Evolutionary conservation across 2,329 filamentous ascomycete species (phyloP), one percentile per base, ranked within the genome.

Genomic region (Drechslerella coelobrocha): DNA sequence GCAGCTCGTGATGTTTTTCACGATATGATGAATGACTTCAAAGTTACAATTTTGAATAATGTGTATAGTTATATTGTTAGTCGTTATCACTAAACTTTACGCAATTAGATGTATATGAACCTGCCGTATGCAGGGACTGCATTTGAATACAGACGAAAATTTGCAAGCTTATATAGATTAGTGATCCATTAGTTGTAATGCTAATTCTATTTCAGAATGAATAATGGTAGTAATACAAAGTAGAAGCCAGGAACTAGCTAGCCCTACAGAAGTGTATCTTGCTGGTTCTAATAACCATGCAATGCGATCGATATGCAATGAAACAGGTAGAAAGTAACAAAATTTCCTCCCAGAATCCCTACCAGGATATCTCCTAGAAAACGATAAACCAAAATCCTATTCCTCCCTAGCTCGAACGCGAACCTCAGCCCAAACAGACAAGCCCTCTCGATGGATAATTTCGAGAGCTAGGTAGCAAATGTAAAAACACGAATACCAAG

Each of bases 181-280:
- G n/a, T n/a, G n/a, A n/a, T n/a, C n/a, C n/a, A 41, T 41, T 17
- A 41, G 37, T 41, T 12, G 9, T 14, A 17, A 8, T 9, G 37
- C 7, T 17, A 12, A 41, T 12, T 41, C 37, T 17, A 41, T 9
- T 6, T 14, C 12, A 6, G 12, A 31, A 31, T 6, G 12, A 6
- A 31, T 31, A 12, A 6, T 31, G 29, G 21, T 45, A 45, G 41
- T 45, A 45, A 45, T 45, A 45, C 41, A 45, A 45, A 19, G 41
- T 23, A 45, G 21, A 17, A 45, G 12, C 12, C 12, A 39, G 34
- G 12, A 10, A 14, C 12, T 39, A 5, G 41, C 41, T 21, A 45
- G 17, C 41, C 10, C 41, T 10, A 45, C 41, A 45, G 41, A 45
- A 45, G 4, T 14, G 12, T 39, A 39, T 39, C 34, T 6, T 10